Evolutionary conservation across 257 asterid species (phyloP).

Genomic region (Lavandula angustifolia): DNA sequence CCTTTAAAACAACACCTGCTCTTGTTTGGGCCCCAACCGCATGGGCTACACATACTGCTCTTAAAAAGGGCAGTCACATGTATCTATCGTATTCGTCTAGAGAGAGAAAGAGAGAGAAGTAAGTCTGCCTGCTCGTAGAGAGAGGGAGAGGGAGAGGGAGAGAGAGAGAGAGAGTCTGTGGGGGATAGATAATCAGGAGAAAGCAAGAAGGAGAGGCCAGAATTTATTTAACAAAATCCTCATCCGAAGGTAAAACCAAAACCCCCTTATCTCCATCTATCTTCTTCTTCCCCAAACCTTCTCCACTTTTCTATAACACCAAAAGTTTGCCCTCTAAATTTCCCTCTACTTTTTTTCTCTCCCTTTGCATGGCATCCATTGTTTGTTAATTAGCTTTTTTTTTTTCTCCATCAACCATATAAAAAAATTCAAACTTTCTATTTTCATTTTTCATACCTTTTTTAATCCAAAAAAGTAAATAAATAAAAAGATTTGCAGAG

Average conservation of each 20-base stretch:
- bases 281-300: conserved; percentile 32
- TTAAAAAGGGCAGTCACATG: conserved; percentile 25
- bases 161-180: background rate
- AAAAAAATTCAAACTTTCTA: background rate
- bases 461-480: background rate
- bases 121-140: background rate
- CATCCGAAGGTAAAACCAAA: conserved; percentile 38
- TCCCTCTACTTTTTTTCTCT: background rate
- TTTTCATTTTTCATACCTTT: background rate
- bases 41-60: conserved; percentile 33
- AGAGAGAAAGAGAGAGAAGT: too few species aligned
- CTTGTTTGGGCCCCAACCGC: conserved; percentile 47
- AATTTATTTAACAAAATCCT: conserved; percentile 55
- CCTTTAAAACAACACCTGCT: conserved; percentile 33
- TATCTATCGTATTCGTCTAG: too few species aligned
- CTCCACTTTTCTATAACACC: conserved; percentile 14
- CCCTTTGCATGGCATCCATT: conserved; percentile 41
- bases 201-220: conserved; percentile 68
- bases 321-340: too few species aligned
- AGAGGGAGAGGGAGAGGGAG: background rate
- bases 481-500: background rate
- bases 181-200: conserved; percentile 12
- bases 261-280: conserved; percentile 59
- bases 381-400: background rate
- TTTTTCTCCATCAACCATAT: background rate